Evolutionary conservation across 495 filamentous ascomycete species (phyloP), one percentile per base, ranked within the genome.

Genomic region (Trichoderma erinaceum): DNA sequence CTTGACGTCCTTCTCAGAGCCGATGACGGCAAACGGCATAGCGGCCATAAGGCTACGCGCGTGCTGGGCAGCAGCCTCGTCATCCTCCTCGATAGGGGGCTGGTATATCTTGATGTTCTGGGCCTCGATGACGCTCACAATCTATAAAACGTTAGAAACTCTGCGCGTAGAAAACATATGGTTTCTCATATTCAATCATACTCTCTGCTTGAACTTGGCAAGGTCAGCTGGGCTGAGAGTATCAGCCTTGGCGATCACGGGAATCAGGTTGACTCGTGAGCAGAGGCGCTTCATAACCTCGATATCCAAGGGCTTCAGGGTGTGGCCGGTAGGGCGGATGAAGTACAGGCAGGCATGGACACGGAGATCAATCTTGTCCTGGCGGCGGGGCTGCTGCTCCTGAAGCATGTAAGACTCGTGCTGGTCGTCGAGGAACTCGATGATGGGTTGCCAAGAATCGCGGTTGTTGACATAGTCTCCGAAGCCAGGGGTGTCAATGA

Each of bases 391-490:
- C 80, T 99, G 95, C 82, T 99, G 95, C 87, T 99, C 95, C 85
- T 99, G 95, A 76, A 99, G 85, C 95, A 99, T 99, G 78, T 99
- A 99, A 16, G 95, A 98, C 84, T 99, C 95, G 80, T 99, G 95
- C 85, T 99, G 95, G 81, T 99, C 95, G 80, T 99, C 95, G 73
- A 99, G 82, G 84, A 99, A 99, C 81, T 99, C 95, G 80, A 99
- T 97, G 76, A 99, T 98, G 70, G 95, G 95, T 85, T 97, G 93
- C 95, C 95, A 99, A 52, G 93, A 97, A 80, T 99, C 95, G 70
- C 93, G 89, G 86, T 99, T 99, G 89, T 99, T 99, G 78, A 99
- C 95, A 77, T 98, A 99, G 85, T 99, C 95, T 78, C 95, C 95
- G 75, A 99, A 99, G 70, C 95, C 95, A 67, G 95, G 95, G 71